Conservation (phyloP, 257 asterid species). For the Echium plantagineum region DNA sequence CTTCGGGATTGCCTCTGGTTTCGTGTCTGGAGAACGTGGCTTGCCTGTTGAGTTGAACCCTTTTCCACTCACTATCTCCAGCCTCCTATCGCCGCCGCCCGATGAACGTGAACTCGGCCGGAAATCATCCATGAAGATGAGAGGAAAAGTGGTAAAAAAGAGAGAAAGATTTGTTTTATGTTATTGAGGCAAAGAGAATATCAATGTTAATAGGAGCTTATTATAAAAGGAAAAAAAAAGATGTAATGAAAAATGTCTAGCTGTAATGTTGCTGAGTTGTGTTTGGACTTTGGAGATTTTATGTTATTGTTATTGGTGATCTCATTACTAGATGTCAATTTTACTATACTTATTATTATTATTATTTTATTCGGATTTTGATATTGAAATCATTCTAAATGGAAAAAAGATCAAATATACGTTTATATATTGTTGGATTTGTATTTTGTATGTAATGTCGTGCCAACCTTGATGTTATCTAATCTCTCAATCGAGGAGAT, state of each 20-base stretch:
- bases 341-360: not conserved
- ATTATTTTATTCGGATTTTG: not conserved
- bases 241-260: conserved; percentile 15
- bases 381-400: too few relatives aligned
- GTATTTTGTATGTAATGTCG: conserved; percentile 18
- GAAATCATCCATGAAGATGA: conserved; percentile 15
- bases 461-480: conserved; percentile 37
- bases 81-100: conserved; percentile 42
- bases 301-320: conserved; percentile 3
- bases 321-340: conserved; percentile 35
- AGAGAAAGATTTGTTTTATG: not conserved
- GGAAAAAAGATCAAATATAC: too few relatives aligned
- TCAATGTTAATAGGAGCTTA: too few relatives aligned
- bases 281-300: conserved; percentile 23
- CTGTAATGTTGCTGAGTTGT: conserved; percentile 28
- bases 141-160: not conserved
- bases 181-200: not conserved
- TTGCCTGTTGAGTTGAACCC: conserved; percentile 1
- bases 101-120: conserved; percentile 40
- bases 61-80: conserved; percentile 37
- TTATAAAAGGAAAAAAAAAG: not conserved
- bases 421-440: conserved; percentile 1
- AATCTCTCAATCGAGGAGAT: conserved; percentile 1
- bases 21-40: conserved; percentile 5
- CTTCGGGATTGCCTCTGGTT: conserved; percentile 10